phyloP scores from a whole-genome alignment of 2,329 filamentous ascomycete species.

The Aspergillus flavus region DNA sequence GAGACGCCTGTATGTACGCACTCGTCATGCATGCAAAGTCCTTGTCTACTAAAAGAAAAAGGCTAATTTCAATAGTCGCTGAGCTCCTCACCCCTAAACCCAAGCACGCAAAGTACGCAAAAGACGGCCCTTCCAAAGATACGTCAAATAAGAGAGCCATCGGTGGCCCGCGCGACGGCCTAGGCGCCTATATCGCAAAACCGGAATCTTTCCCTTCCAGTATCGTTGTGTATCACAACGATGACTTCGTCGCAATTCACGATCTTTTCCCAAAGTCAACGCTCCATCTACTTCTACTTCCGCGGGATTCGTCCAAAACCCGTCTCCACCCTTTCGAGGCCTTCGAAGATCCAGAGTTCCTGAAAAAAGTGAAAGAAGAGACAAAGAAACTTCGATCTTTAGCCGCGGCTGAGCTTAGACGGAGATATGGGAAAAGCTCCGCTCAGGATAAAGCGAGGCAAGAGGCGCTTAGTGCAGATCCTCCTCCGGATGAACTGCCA shows the following conservation, averaged over 20 bases:
- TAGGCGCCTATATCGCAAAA: slow-evolving; percentile 67
- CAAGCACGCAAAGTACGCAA: slow-evolving; percentile 39
- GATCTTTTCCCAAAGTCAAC: slow-evolving; percentile 85
- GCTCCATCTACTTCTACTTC: slow-evolving; percentile 85
- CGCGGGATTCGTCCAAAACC: slow-evolving; percentile 65
- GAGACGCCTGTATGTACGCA: slow-evolving; percentile 39
- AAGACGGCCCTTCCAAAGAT: slow-evolving; percentile 20
- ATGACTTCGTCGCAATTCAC: slow-evolving; percentile 74
- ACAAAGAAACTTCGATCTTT: slow-evolving; percentile 62
- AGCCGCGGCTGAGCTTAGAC: slow-evolving; percentile 73
- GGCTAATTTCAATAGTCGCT: slow-evolving; percentile 44
- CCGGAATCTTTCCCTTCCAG: slow-evolving; percentile 63
- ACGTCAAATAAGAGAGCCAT: slow-evolving; percentile 24
- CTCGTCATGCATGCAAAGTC: neutral
- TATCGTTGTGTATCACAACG: slow-evolving; percentile 66
- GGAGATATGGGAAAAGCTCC: slow-evolving; percentile 67
- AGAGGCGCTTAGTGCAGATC: slow-evolving; percentile 63
- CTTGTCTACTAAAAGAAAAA: neutral
- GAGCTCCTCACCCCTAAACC: slow-evolving; percentile 58
- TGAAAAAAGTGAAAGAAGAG: slow-evolving; percentile 64
- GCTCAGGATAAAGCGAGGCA: slow-evolving; percentile 64
- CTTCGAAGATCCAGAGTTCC: slow-evolving; percentile 70
- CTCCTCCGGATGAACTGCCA: slow-evolving; percentile 58
- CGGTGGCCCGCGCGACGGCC: slow-evolving; percentile 59
- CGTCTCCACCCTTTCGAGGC: slow-evolving; percentile 75